Percentiles rank a stretch among this genome's conserved stretches.
These are phyloP conservation scores for Pholiota adiposa DNA, from an alignment of 1,284 basidiomycete species.

Conservation along the genomic window DNA sequence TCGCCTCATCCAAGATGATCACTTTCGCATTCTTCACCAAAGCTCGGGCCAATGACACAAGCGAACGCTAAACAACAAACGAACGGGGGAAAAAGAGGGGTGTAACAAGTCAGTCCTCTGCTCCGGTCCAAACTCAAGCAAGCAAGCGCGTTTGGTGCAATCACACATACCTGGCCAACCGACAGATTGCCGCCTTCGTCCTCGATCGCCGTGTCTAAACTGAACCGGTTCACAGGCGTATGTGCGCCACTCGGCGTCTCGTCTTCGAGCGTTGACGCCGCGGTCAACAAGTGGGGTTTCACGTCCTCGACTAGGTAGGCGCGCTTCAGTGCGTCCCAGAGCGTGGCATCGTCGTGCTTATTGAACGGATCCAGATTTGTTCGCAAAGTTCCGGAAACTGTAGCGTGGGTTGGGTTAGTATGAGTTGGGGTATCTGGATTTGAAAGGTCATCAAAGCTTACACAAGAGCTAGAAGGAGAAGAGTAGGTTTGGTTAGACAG, in stretches of 20 bases:
- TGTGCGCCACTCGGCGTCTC: conserved; percentile 38
- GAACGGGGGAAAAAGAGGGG: neutral
- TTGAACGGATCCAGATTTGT: conserved; percentile 85
- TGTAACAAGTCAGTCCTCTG: conserved; percentile 3
- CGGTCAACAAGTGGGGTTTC: conserved; percentile 8
- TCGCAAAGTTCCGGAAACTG: conserved; percentile 79
- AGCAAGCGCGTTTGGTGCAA: neutral
- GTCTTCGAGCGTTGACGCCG: conserved; percentile 14
- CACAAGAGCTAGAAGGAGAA: conserved; percentile 37
- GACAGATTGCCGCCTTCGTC: conserved; percentile 87
- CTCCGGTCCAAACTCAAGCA: neutral
- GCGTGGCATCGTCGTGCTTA: conserved; percentile 70
- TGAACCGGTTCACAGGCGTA: conserved; percentile 64
- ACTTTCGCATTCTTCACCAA: conserved; percentile 80
- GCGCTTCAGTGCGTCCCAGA: conserved; percentile 85
- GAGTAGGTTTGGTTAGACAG: neutral
- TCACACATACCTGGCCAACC: conserved; percentile 59
- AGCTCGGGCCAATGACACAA: conserved; percentile 83
- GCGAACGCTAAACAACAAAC: conserved; percentile 55
- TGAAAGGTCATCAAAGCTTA: conserved; percentile 26
- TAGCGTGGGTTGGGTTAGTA: conserved; percentile 9
- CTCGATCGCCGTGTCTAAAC: conserved; percentile 80
- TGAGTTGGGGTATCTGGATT: conserved; percentile 13
- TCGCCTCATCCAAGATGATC: conserved; percentile 81
- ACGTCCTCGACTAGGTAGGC: conserved; percentile 64